phyloP scores from a whole-genome alignment of 73 alveolate genomes.

The Paramecium bursaria region DNA sequence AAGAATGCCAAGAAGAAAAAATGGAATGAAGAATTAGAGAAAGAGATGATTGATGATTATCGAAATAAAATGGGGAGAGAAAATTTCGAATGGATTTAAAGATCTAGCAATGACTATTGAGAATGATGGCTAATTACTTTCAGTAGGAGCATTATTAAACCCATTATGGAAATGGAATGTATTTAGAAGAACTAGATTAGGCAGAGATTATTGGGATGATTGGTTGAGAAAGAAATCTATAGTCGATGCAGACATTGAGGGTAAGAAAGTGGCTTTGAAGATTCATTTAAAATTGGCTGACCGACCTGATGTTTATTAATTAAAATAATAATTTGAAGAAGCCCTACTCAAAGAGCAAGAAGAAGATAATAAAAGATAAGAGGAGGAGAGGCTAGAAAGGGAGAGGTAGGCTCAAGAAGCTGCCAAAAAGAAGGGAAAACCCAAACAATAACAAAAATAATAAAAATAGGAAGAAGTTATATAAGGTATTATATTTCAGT shows the following conservation, averaged over 20 bases:
- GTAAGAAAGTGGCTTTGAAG: conserved; percentile 59
- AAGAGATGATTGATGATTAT: conserved; percentile 73
- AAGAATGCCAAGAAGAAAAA: conserved; percentile 85
- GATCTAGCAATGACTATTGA: conserved; percentile 32
- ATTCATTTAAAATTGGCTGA: conserved; percentile 60
- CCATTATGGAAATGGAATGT: conserved; percentile 57
- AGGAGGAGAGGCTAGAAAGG: conserved; percentile 63
- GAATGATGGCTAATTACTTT: conserved; percentile 54
- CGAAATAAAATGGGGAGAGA: conserved; percentile 56
- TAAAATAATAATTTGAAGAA: conserved; percentile 48
- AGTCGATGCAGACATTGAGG: conserved; percentile 65
- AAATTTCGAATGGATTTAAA: neutral
- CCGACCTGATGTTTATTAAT: conserved; percentile 60
- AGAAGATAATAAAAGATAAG: conserved; percentile 64
- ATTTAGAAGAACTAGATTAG: conserved; percentile 42
- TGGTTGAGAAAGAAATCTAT: conserved; percentile 57
- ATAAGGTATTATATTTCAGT: conserved; percentile 32
- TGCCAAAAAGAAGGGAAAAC: conserved; percentile 66
- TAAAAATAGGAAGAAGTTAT: conserved; percentile 59
- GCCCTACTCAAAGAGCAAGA: conserved; percentile 60
- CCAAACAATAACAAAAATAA: neutral
- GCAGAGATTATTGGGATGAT: conserved; percentile 30
- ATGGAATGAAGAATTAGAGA: conserved; percentile 86
- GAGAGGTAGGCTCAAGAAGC: conserved; percentile 69
- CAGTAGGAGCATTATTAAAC: conserved; percentile 47